phyloP scores from a whole-genome alignment of 2,329 filamentous ascomycete species.

The Parasarocladium wereldwijsianum region DNA sequence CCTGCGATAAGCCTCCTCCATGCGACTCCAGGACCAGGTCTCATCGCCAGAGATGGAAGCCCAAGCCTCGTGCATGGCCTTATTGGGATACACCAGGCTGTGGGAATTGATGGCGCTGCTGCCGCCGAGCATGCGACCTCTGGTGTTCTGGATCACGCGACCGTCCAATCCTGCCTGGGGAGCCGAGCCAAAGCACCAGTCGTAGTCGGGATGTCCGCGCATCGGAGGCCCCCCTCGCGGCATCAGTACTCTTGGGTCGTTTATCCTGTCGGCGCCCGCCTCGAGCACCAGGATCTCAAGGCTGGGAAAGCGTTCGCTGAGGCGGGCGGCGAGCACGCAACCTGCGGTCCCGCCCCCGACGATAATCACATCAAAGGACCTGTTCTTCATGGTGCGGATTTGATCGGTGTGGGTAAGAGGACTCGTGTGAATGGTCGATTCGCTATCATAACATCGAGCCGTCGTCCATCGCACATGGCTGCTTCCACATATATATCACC shows the following conservation, averaged over 20 bases:
- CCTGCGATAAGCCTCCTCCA: background rate
- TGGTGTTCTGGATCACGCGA: constrained; percentile 5
- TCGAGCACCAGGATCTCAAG: constrained; percentile 5
- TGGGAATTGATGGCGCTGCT: constrained; percentile 15
- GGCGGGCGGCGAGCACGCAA: constrained; percentile 14
- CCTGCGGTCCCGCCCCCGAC: constrained; percentile 17
- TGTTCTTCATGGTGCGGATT: too few relatives aligned
- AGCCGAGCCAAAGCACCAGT: constrained; percentile 4
- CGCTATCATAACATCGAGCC: too few relatives aligned
- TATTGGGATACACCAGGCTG: constrained; percentile 9
- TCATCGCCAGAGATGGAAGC: background rate
- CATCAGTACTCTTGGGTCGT: constrained; percentile 1
- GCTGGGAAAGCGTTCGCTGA: constrained; percentile 11
- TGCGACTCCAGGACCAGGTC: background rate
- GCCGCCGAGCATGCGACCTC: constrained; percentile 12
- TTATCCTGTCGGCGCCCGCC: constrained; percentile 1
- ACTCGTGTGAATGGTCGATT: too few relatives aligned
- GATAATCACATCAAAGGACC: constrained; percentile 9
- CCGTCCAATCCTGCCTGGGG: constrained; percentile 1
- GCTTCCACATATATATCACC: too few relatives aligned
- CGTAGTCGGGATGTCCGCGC: constrained; percentile 2
- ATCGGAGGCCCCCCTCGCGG: constrained; percentile 2
- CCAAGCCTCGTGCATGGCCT: constrained; percentile 13
- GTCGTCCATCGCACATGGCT: too few relatives aligned
- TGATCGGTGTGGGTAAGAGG: too few relatives aligned